Conservation (phyloP, 805 yeast species). For the Wickerhamomyces queroliae region DNA sequence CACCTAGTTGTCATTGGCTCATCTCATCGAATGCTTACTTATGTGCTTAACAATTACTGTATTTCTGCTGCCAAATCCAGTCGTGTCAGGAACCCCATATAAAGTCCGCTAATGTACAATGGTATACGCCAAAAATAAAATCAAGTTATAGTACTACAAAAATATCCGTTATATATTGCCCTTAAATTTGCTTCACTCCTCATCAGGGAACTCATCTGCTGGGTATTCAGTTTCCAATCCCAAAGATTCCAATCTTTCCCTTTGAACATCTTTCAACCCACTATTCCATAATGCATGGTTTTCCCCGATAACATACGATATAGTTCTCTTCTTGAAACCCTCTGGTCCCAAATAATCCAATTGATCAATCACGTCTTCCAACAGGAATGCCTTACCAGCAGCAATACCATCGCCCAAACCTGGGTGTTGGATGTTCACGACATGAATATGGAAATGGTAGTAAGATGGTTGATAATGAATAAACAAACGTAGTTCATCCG, state of each 20-base stretch:
- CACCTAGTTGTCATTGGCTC: too few relatives aligned
- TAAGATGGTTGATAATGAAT: slow-evolving; percentile 95
- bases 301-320: slow-evolving; percentile 69
- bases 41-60: too few relatives aligned
- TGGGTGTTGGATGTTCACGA: slow-evolving; percentile 66
- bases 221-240: not conserved
- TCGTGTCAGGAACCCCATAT: too few relatives aligned
- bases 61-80: too few relatives aligned
- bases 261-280: not conserved
- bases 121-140: too few relatives aligned
- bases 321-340: slow-evolving; percentile 52
- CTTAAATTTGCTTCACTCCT: too few relatives aligned
- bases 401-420: slow-evolving; percentile 65
- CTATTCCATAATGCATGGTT: slow-evolving; percentile 66
- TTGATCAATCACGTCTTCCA: slow-evolving; percentile 79
- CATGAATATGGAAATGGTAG: slow-evolving; percentile 92
- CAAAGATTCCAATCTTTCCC: not conserved
- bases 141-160: too few relatives aligned
- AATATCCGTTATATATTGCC: too few relatives aligned
- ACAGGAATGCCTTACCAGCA: slow-evolving; percentile 73
- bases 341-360: slow-evolving; percentile 45
- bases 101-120: too few relatives aligned
- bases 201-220: not conserved
- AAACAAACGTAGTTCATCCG: slow-evolving; percentile 65
- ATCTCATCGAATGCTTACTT: too few relatives aligned